A percentile compares a stretch with the other conserved stretches of the same genome.
Evolutionary conservation across 1,284 basidiomycete species (phyloP).

Genomic region (Tremellales sp.): DNA sequence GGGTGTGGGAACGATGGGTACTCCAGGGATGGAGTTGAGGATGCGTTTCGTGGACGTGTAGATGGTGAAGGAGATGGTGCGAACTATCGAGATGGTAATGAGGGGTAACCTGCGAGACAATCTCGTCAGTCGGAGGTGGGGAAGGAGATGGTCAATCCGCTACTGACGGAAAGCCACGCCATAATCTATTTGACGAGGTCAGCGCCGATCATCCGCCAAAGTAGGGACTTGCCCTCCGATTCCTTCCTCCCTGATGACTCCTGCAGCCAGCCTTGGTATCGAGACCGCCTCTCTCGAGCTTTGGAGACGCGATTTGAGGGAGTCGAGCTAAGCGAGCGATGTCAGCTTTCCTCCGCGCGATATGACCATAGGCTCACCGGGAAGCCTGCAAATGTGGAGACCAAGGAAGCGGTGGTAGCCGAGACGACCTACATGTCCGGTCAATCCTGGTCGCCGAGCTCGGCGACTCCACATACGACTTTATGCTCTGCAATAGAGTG

Average conservation of each 20-base stretch:
- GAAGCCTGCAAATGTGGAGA: constrained; percentile 50
- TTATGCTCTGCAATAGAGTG: constrained; percentile 28
- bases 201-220: background rate
- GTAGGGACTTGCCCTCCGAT: constrained; percentile 66
- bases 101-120: constrained; percentile 68
- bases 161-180: constrained; percentile 45
- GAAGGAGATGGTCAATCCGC: background rate
- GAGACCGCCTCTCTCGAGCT: constrained; percentile 72
- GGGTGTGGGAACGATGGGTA: background rate
- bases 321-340: constrained; percentile 63
- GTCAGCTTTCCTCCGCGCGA: background rate
- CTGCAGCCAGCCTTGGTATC: constrained; percentile 60
- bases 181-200: constrained; percentile 25
- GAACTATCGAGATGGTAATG: constrained; percentile 93
- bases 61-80: constrained; percentile 85
- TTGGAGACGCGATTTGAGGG: constrained; percentile 85
- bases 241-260: constrained; percentile 85
- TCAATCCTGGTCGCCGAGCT: background rate
- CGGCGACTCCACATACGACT: constrained; percentile 22
- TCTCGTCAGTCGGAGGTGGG: background rate
- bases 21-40: constrained; percentile 55
- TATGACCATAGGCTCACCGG: constrained; percentile 29
- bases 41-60: constrained; percentile 84
- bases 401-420: constrained; percentile 47
- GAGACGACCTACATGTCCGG: constrained; percentile 34